Conservation (phyloP, 331 rosid genomes). For the Erythrophleum ivorense region DNA sequence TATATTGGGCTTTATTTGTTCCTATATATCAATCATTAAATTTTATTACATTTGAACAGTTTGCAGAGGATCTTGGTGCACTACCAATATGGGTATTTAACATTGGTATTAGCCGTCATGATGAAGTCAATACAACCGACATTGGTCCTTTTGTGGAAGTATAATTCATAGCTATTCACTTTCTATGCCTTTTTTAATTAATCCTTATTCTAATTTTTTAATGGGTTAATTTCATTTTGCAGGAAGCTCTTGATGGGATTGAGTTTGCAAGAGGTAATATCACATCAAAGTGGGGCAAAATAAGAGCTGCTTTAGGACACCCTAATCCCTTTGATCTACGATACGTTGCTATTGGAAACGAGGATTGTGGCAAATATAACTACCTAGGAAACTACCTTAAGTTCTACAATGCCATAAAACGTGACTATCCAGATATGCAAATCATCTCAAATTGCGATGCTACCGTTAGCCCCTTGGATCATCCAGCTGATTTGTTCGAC, state of each 20-base stretch:
- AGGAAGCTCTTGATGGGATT: slow-evolving; percentile 68
- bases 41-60: slow-evolving; percentile 41
- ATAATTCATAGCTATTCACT: background rate
- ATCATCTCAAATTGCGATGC: slow-evolving; percentile 88
- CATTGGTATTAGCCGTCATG: slow-evolving; percentile 48
- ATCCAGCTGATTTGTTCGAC: slow-evolving; percentile 89
- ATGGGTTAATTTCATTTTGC: background rate
- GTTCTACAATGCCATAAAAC: slow-evolving; percentile 66
- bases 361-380: background rate
- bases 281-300: slow-evolving; percentile 70
- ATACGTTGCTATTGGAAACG: background rate
- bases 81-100: slow-evolving; percentile 89
- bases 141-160: slow-evolving; percentile 39
- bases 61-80: slow-evolving; percentile 80
- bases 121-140: slow-evolving; percentile 14
- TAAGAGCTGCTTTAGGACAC: slow-evolving; percentile 83
- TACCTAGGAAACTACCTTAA: slow-evolving; percentile 68
- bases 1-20: background rate
- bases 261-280: slow-evolving; percentile 45
- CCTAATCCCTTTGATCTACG: background rate
- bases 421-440: slow-evolving; percentile 75
- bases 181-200: too few relatives aligned
- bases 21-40: background rate
- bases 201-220: background rate
- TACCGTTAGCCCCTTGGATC: slow-evolving; percentile 70